These are phyloP conservation scores for Xylaria hypoxylon DNA, from an alignment of 2,329 filamentous ascomycete genomes.

Conservation along the genomic window DNA sequence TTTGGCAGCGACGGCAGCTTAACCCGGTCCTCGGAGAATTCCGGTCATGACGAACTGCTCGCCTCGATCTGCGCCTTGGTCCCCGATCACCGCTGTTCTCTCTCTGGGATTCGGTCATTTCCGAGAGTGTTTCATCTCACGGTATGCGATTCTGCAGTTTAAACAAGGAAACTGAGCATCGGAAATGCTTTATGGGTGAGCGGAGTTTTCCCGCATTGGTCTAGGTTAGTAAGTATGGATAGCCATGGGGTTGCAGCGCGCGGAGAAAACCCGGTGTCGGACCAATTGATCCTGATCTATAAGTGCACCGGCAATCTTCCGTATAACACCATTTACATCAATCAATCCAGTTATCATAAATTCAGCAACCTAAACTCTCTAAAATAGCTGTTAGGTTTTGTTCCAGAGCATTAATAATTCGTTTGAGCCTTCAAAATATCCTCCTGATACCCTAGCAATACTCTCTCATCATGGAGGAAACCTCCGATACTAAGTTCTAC, in stretches of 20 bases:
- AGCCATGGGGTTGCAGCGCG: background rate
- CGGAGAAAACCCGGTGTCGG: constrained; percentile 37
- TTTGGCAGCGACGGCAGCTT: constrained; percentile 54
- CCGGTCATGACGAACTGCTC: constrained; percentile 22
- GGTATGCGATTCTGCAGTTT: background rate
- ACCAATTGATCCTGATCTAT: constrained; percentile 8
- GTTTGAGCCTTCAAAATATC: background rate
- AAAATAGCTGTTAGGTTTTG: background rate
- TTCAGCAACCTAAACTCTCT: constrained; percentile 24
- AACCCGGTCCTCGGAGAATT: constrained; percentile 24
- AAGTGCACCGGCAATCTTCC: constrained; percentile 17
- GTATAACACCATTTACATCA: background rate
- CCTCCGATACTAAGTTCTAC: constrained; percentile 47
- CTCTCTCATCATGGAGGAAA: constrained; percentile 44
- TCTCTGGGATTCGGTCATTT: constrained; percentile 21
- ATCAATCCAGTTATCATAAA: constrained; percentile 39
- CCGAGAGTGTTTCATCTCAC: background rate
- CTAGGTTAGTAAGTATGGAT: no score
- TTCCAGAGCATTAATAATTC: background rate
- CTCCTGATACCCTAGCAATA: background rate
- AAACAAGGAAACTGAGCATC: background rate
- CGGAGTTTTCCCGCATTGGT: constrained; percentile 32
- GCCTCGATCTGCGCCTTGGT: constrained; percentile 21
- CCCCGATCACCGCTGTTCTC: constrained; percentile 2
- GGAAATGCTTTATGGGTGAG: background rate